A percentile compares a stretch with the other conserved stretches of the same genome.
Evolutionary conservation across 176 grass and related monocot species (phyloP).

Genomic region (Avena insularis): DNA sequence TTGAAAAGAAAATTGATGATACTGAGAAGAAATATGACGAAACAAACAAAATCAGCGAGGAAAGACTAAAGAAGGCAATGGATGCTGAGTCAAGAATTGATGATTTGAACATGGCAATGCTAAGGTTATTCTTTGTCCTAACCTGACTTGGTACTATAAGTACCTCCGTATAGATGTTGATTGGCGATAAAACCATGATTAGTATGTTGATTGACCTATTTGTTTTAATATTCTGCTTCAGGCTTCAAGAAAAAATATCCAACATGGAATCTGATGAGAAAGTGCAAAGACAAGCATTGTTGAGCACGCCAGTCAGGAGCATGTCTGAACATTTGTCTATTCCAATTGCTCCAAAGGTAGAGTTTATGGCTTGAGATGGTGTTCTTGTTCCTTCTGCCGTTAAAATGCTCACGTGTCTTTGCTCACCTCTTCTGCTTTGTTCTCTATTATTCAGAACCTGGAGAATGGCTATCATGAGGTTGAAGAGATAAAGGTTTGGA

Average conservation of each 20-base stretch:
- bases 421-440: slow-evolving; percentile 12
- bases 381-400: slow-evolving; percentile 24
- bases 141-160: not conserved
- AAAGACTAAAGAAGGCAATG: slow-evolving; percentile 81
- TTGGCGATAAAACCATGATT: not conserved
- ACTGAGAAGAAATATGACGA: slow-evolving; percentile 94
- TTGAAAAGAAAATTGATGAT: slow-evolving; percentile 93
- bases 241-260: slow-evolving; percentile 88
- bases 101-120: slow-evolving; percentile 81
- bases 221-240: slow-evolving; percentile 48
- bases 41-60: slow-evolving; percentile 90
- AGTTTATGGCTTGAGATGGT: slow-evolving; percentile 40
- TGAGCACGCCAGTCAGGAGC: slow-evolving; percentile 78
- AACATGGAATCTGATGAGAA: slow-evolving; percentile 92
- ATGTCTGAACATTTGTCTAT: slow-evolving; percentile 98
- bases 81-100: slow-evolving; percentile 82
- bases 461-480: slow-evolving; percentile 69
- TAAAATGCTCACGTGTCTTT: slow-evolving; percentile 31
- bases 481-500: slow-evolving; percentile 65
- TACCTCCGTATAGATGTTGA: not conserved
- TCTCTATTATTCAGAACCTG: slow-evolving; percentile 50
- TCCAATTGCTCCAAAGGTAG: slow-evolving; percentile 76
- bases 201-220: slow-evolving; percentile 3
- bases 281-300: slow-evolving; percentile 75
- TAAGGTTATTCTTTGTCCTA: slow-evolving; percentile 68